Percentiles rank a stretch among this genome's conserved stretches.
These are phyloP conservation scores for Phytophthora foliorum DNA, from an alignment of 352 stramenopile species.

Conservation along the genomic window DNA sequence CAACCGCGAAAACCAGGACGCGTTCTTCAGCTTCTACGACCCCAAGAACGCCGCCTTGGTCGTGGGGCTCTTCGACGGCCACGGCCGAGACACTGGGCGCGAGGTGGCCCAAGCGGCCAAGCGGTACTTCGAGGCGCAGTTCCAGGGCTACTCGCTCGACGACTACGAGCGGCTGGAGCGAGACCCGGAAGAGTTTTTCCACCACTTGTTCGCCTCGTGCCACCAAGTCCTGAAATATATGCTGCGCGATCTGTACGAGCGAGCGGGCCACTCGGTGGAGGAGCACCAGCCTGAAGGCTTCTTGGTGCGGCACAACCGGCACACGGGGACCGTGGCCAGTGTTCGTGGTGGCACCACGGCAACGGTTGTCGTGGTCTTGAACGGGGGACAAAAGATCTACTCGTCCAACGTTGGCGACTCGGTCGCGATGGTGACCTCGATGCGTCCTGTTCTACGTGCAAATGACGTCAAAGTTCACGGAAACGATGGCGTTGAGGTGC, in stretches of 20 bases:
- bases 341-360: conserved; percentile 92
- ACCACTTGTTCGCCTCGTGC: conserved; percentile 61
- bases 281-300: conserved; percentile 69
- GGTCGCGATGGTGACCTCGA: conserved; percentile 48
- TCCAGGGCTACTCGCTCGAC: conserved; percentile 51
- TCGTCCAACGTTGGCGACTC: conserved; percentile 90
- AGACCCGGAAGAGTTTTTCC: conserved; percentile 62
- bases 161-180: conserved; percentile 65
- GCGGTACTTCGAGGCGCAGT: conserved; percentile 72
- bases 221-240: conserved; percentile 72
- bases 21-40: conserved; percentile 81
- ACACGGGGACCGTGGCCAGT: conserved; percentile 57
- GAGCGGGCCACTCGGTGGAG: conserved; percentile 61
- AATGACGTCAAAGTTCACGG: conserved; percentile 44
- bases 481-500: conserved; percentile 14
- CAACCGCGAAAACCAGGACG: conserved; percentile 88
- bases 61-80: conserved; percentile 88
- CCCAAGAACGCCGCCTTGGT: conserved; percentile 52
- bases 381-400: conserved; percentile 74
- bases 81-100: conserved; percentile 81
- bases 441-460: conserved; percentile 29
- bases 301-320: conserved; percentile 57
- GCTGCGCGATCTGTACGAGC: conserved; percentile 72
- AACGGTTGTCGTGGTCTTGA: conserved; percentile 83
- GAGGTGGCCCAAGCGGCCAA: conserved; percentile 72